Evolutionary conservation across 176 grass and related monocot genomes (phyloP).

Genomic region (Eragrostis nindensis): DNA sequence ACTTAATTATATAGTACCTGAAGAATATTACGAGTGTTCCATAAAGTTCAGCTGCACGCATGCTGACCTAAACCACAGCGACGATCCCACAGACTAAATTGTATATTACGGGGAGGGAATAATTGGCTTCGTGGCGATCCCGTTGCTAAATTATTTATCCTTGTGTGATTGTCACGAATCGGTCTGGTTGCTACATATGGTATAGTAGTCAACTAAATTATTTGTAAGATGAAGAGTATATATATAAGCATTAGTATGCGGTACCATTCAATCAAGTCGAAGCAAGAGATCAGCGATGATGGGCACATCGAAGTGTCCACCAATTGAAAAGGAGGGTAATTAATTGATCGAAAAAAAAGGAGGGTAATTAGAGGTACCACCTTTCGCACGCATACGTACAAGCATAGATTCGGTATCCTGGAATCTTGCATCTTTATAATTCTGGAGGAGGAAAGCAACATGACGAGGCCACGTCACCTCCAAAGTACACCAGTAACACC

Average conservation of each 20-base stretch:
- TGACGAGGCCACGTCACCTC: too few species aligned
- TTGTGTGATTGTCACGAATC: neutral
- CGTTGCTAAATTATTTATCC: neutral
- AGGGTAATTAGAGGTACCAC: neutral
- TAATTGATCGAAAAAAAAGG: too few species aligned
- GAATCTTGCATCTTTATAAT: neutral
- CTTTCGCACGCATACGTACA: too few species aligned
- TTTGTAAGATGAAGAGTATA: neutral
- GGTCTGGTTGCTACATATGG: neutral
- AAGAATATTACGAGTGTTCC: slow-evolving; percentile 10
- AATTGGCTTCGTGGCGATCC: neutral
- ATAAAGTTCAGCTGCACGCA: slow-evolving; percentile 20
- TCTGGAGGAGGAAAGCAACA: too few species aligned
- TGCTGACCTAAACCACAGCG: neutral
- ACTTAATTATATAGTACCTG: neutral
- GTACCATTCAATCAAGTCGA: neutral
- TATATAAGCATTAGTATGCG: too few species aligned
- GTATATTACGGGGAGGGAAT: neutral
- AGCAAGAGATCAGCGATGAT: neutral
- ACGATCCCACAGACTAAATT: neutral
- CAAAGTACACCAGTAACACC: too few species aligned
- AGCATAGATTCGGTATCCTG: neutral
- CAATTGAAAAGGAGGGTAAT: too few species aligned
- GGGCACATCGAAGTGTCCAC: neutral
- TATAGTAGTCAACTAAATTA: neutral